These are phyloP conservation scores for Pilasporangium apinafurcum DNA, from an alignment of 352 stramenopile genomes.

Conservation along the genomic window DNA sequence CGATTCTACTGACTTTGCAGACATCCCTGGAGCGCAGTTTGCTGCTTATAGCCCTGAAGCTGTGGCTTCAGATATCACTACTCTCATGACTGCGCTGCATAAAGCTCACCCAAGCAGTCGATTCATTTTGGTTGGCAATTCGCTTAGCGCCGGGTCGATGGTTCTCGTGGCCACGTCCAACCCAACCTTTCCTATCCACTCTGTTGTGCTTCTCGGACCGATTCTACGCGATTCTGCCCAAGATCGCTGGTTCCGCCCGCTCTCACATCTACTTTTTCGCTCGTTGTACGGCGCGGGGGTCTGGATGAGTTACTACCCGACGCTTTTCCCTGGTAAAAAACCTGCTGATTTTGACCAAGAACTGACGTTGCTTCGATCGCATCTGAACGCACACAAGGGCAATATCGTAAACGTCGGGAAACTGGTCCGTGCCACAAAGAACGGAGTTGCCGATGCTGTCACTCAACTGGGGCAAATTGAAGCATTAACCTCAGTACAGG, in stretches of 20 bases:
- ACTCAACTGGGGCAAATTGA: slow-evolving; percentile 2
- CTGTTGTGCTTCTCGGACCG: slow-evolving; percentile 21
- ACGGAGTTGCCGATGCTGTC: slow-evolving; percentile 12
- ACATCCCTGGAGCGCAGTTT: slow-evolving; percentile 4
- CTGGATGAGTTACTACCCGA: slow-evolving; percentile 35
- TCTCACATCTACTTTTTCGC: slow-evolving; percentile 26
- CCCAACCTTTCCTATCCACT: too few relatives aligned
- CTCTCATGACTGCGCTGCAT: slow-evolving; percentile 16
- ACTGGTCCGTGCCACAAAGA: slow-evolving; percentile 17
- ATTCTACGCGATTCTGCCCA: slow-evolving; percentile 22
- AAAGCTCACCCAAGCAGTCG: slow-evolving; percentile 6
- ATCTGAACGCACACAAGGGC: slow-evolving; percentile 8
- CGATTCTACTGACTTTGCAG: slow-evolving; percentile 22
- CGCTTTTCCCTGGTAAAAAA: slow-evolving; percentile 15
- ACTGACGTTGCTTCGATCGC: slow-evolving; percentile 11
- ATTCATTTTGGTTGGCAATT: slow-evolving; percentile 34
- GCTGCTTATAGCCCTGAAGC: slow-evolving; percentile 23
- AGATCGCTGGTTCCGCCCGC: slow-evolving; percentile 17
- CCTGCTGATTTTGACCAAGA: slow-evolving; percentile 20
- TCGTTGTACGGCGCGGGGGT: slow-evolving; percentile 15
- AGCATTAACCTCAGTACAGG: not conserved
- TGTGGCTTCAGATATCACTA: slow-evolving; percentile 15
- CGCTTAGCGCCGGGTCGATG: slow-evolving; percentile 25
- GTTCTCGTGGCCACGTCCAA: slow-evolving; percentile 15
- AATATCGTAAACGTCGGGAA: slow-evolving; percentile 19